Percentiles rank a stretch among this genome's conserved stretches.
phyloP scores from a whole-genome alignment of 768 basidiomycete species.

The Lepiota venenata region DNA sequence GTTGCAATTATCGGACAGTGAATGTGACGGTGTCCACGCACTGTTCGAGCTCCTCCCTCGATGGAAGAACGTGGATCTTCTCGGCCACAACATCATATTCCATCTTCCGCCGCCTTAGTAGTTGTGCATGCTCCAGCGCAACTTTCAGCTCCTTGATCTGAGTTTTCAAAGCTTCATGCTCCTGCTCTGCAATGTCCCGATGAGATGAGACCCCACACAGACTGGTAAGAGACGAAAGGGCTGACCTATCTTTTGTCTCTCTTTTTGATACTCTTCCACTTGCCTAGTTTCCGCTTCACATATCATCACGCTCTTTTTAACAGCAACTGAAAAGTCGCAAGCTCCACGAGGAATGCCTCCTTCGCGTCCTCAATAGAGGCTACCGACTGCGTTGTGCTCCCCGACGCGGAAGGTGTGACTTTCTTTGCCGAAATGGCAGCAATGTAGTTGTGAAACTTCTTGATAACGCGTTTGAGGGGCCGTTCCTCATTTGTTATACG shows the following conservation, averaged over 20 bases:
- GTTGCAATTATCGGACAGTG: not conserved
- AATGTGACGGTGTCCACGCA: slow-evolving; percentile 35
- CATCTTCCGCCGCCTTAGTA: slow-evolving; percentile 72
- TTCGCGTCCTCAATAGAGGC: slow-evolving; percentile 60
- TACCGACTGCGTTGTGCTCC: slow-evolving; percentile 16
- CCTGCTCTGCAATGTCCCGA: slow-evolving; percentile 47
- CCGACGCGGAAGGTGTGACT: slow-evolving; percentile 27
- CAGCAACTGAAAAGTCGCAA: slow-evolving; percentile 70
- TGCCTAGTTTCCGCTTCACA: slow-evolving; percentile 85
- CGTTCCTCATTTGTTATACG: slow-evolving; percentile 84
- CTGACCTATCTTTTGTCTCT: slow-evolving; percentile 70
- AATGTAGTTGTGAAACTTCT: slow-evolving; percentile 77
- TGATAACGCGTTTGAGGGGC: slow-evolving; percentile 71
- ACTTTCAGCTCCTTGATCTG: slow-evolving; percentile 81
- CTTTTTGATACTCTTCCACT: slow-evolving; percentile 79
- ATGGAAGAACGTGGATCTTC: slow-evolving; percentile 75
- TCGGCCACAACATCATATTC: slow-evolving; percentile 86
- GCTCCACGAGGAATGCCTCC: slow-evolving; percentile 75
- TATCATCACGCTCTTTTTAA: slow-evolving; percentile 79
- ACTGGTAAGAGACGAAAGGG: slow-evolving; percentile 3
- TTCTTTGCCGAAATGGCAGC: slow-evolving; percentile 50
- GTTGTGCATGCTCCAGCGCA: slow-evolving; percentile 74
- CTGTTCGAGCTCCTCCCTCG: slow-evolving; percentile 73
- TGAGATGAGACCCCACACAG: slow-evolving; percentile 8
- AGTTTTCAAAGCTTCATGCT: slow-evolving; percentile 59